Evolutionary conservation across 306 rosid species (phyloP), one percentile per base, ranked within the genome.

Genomic region (Lagenaria siceraria): DNA sequence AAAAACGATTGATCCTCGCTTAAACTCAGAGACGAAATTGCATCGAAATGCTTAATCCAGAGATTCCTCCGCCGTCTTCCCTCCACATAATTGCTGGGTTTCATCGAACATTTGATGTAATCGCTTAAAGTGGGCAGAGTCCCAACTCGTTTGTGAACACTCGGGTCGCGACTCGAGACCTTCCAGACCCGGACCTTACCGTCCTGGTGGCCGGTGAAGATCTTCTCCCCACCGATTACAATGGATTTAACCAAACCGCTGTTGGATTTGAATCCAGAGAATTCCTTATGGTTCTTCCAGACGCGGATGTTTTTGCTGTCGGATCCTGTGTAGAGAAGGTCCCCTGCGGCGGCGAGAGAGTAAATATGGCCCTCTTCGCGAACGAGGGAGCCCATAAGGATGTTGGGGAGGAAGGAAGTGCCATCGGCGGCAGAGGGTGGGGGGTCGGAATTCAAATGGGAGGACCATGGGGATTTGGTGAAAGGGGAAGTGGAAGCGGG

Each of bases 291-390:
- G 60, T 88, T 86, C 76, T 90, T 95, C 99, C 99, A 95, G 0
- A 95, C 97, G n/a, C 99, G 81, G 18, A 92, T 90, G 86, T 95
- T 95, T 72, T 92, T 95, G 82, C 93, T 88, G 7, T 95, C 99
- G 1, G 99, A 92, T 3, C 99, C 97, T 0, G 98, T 95, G 79
- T 89, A 95, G 15, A 95, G 18, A 14, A 90, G 78, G 24, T 87
- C 97, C 8, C 91, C 88, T 1, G 89, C 38, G 10, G 97, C 88
- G 0, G 99, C 97, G 4, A 95, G 77, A 1, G 99, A 95, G 76
- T 95, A 95, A 4, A 95, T 92, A 58, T 92, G 97, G 29, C 99
- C 98, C 81, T 92, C 97, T 74, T 95, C 97, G 0, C 98, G 92
- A 40, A 92, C 82, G 1, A 95, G 84, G 0, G 99, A 89, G n/a